A percentile compares a stretch with the other conserved stretches of the same genome.
Evolutionary conservation across 1,284 basidiomycete species (phyloP).

Genomic region (Takashimella tepidaria): DNA sequence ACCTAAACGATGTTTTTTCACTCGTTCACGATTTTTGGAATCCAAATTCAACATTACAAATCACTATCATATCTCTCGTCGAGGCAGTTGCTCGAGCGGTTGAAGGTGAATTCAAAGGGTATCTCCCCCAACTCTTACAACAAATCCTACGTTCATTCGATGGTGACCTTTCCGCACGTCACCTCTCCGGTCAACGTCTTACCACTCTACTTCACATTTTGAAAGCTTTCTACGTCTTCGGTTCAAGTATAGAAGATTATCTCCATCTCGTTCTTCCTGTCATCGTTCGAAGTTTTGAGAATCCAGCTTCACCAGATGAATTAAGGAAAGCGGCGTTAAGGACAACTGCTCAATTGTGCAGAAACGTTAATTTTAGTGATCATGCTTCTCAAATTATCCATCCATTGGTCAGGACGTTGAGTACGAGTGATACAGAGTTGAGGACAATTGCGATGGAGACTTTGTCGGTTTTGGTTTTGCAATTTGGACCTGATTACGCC

Average conservation of each 20-base stretch:
- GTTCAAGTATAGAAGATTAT: conserved; percentile 95
- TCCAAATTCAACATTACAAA: conserved; percentile 71
- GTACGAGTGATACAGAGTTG: conserved; percentile 70
- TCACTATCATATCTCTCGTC: conserved; percentile 88
- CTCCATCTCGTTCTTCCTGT: conserved; percentile 94
- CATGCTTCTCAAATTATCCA: conserved; percentile 97
- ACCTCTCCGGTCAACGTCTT: conserved; percentile 67
- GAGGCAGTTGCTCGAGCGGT: conserved; percentile 93
- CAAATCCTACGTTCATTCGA: conserved; percentile 86
- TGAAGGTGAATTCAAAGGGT: conserved; percentile 97
- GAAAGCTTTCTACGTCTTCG: conserved; percentile 87
- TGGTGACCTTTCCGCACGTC: conserved; percentile 57
- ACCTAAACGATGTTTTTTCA: conserved; percentile 73
- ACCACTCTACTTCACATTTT: conserved; percentile 75
- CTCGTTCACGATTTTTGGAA: conserved; percentile 86
- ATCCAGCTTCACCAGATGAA: conserved; percentile 65
- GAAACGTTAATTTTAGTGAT: conserved; percentile 97
- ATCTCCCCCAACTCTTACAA: conserved; percentile 87
- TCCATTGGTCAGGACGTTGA: conserved; percentile 83
- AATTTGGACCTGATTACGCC: conserved; percentile 93
- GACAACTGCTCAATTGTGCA: conserved; percentile 84
- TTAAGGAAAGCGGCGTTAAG: conserved; percentile 85
- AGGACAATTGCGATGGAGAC: conserved; percentile 88
- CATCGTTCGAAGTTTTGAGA: conserved; percentile 87
- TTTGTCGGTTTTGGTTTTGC: conserved; percentile 82